Conservation (phyloP, 345 rosid genomes). For the Combretum micranthum region DNA sequence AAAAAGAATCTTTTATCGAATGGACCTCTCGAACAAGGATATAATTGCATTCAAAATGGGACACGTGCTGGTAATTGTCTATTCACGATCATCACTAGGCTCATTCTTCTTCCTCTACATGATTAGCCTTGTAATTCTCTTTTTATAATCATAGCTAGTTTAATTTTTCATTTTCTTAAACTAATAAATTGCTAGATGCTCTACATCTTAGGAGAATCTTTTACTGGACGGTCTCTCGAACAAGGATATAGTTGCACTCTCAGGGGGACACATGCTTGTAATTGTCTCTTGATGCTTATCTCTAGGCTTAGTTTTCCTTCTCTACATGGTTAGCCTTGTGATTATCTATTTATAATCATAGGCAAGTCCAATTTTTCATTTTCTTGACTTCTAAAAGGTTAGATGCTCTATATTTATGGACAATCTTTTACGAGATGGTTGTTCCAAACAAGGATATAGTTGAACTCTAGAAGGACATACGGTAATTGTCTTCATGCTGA, state of each 20-base stretch:
- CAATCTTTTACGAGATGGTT: too few species aligned
- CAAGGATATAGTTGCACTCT: constrained; percentile 80
- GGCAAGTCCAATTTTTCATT: too few species aligned
- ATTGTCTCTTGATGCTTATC: constrained; percentile 1
- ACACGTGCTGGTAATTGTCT: constrained; percentile 38
- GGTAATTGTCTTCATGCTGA: too few species aligned
- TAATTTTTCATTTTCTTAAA: too few species aligned
- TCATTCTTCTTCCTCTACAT: neutral
- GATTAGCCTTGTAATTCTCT: neutral
- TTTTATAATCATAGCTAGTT: too few species aligned
- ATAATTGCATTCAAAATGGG: constrained; percentile 67
- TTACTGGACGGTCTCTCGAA: constrained; percentile 76
- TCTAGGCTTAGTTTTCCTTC: neutral
- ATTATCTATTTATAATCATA: too few species aligned
- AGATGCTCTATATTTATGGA: too few species aligned
- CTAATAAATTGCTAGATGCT: too few species aligned
- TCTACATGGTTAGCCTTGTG: too few species aligned
- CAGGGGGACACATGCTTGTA: constrained; percentile 48
- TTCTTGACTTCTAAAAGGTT: too few species aligned
- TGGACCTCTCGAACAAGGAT: constrained; percentile 86
- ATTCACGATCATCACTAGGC: neutral
- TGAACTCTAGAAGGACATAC: too few species aligned
- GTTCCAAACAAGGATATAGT: too few species aligned
- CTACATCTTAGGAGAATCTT: constrained; percentile 76
- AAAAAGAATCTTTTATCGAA: constrained; percentile 74